Conservation (phyloP, 495 filamentous ascomycete species). For the Emericellopsis terricola region DNA sequence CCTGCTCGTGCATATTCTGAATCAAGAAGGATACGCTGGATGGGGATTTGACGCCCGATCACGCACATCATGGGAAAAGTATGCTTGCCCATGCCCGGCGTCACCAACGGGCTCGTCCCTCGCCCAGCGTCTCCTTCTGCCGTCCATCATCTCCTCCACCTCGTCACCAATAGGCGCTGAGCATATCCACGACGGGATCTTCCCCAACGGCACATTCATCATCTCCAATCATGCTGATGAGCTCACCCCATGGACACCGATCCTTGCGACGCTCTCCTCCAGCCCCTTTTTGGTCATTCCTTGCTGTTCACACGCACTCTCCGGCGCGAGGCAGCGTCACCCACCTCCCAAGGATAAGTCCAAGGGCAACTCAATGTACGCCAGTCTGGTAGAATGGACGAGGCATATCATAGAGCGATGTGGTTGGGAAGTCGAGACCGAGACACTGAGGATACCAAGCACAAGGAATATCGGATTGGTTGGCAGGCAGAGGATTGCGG, state of each 20-base stretch:
- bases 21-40: constrained; percentile 65
- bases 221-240: constrained; percentile 96
- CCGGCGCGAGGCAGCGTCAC: constrained; percentile 54
- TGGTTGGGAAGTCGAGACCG: constrained; percentile 61
- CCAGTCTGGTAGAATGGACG: constrained; percentile 56
- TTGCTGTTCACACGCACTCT: constrained; percentile 81
- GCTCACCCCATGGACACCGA: constrained; percentile 85
- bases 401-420: constrained; percentile 43
- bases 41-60: constrained; percentile 80
- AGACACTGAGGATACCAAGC: constrained; percentile 72
- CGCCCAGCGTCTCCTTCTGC: constrained; percentile 58
- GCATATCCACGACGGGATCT: constrained; percentile 45
- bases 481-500: constrained; percentile 31
- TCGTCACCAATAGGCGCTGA: constrained; percentile 4
- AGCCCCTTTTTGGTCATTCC: constrained; percentile 82
- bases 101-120: constrained; percentile 24
- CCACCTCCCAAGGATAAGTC: constrained; percentile 35
- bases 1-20: constrained; percentile 70
- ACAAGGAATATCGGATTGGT: constrained; percentile 72
- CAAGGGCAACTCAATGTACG: constrained; percentile 43
- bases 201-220: constrained; percentile 65
- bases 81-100: constrained; percentile 26
- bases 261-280: constrained; percentile 56
- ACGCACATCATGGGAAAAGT: constrained; percentile 69
- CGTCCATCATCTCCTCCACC: constrained; percentile 23